Base-by-base conservation (phyloP, 208 protist species). In the Phytomonas sp. region DNA sequence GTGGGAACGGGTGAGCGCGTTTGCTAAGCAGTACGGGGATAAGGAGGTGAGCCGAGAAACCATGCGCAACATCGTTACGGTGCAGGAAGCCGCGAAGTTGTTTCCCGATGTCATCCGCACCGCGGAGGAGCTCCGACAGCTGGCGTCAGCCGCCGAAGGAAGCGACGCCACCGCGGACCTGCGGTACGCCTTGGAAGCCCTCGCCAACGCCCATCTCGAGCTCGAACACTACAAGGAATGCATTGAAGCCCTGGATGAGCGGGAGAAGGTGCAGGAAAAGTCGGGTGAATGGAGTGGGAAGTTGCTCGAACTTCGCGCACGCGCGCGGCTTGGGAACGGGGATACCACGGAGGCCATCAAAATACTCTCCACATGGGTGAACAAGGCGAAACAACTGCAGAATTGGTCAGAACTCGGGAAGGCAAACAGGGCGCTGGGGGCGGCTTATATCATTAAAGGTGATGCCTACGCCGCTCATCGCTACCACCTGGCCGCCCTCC, bases 191-290 rank as follows among this genome's bases (percentile, higher is more conserved):
- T 77, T 96, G 7, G 87, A 94, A 70, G 81, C 82, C 7, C 77
- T 96, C 28, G 91, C 91, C n/a, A 81, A 82, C 70, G 88, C 88
- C 15, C 80, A 94, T 56, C 72, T 96, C 30, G 78, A 92, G 67
- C 85, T 96, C 13, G 91, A 78, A 29, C 84, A 96, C 72, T 92
- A 87, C 81, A 83, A 85, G 43, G 74, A 86, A 53, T 93, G 84
- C 73, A 80, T 94, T 70, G 72, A 73, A 11, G 78, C 80, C 28
- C 79, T 96, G 33, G 84, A 93, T 75, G 82, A 84, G 62, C 80
- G 82, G 29, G 91, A 96, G 68, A 84, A 84, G 75, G 88, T 94
- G 40, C 86, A 96, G 74, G 84, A 94, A 74, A 90, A 85, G 74
- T 78, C 77, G 32, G 79, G 71, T 20, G 80, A 91, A 74, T 88